A percentile compares a stretch with the other conserved stretches of the same genome.
phyloP scores from a whole-genome alignment of 495 filamentous ascomycete species.

The Aspergillus asperescens region DNA sequence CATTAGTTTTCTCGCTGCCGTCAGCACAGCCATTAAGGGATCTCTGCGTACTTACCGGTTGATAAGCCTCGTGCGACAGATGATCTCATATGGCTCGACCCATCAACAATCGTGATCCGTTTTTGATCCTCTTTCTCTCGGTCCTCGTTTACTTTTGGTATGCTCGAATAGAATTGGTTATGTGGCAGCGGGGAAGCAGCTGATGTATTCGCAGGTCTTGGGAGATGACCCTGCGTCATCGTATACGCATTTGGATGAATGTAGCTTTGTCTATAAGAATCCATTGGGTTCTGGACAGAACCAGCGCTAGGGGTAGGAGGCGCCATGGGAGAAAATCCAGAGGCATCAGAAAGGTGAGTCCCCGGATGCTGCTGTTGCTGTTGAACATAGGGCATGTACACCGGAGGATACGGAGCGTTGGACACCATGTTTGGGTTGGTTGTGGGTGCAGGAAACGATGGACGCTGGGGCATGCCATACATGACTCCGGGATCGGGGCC shows the following conservation, averaged over 20 bases:
- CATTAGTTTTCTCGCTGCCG: neutral
- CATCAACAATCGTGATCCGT: slow-evolving; percentile 38
- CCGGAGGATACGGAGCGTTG: slow-evolving; percentile 25
- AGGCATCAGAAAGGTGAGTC: slow-evolving; percentile 22
- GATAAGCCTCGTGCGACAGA: slow-evolving; percentile 9
- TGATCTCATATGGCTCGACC: slow-evolving; percentile 33
- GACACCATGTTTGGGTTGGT: slow-evolving; percentile 24
- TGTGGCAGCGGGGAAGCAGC: slow-evolving; percentile 4
- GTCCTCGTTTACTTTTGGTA: neutral
- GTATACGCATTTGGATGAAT: slow-evolving; percentile 25
- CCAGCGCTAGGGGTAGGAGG: neutral
- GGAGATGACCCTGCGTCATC: slow-evolving; percentile 17
- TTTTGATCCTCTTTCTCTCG: slow-evolving; percentile 21
- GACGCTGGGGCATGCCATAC: slow-evolving; percentile 36
- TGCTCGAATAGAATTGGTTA: neutral
- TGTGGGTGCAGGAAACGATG: slow-evolving; percentile 28
- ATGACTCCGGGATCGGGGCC: slow-evolving; percentile 21
- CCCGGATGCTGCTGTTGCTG: slow-evolving; percentile 23
- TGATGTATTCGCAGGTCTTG: slow-evolving; percentile 8
- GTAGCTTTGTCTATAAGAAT: slow-evolving; percentile 26
- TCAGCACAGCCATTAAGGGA: neutral
- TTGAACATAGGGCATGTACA: slow-evolving; percentile 30
- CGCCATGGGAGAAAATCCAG: slow-evolving; percentile 28
- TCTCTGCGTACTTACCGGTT: slow-evolving; percentile 25
- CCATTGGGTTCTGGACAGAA: slow-evolving; percentile 20